Evolutionary conservation across 23 red algal species (phyloP).

Genomic region (Chondrus crispus): DNA sequence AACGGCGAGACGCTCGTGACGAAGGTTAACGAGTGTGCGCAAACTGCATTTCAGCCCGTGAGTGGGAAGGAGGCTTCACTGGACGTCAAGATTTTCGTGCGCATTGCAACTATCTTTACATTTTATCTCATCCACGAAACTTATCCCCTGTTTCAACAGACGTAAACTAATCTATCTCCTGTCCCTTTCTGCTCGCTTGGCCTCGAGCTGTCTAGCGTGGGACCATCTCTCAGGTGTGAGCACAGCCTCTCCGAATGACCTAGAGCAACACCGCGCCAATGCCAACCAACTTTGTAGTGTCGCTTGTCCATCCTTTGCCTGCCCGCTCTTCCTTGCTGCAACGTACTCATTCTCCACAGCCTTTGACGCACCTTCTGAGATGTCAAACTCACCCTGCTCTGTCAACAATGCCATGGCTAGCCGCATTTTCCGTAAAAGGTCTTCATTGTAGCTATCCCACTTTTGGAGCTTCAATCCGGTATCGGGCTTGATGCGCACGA

Average conservation of each 20-base stretch:
- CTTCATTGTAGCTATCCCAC: not conserved
- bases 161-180: too few species aligned
- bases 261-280: conserved; percentile 38
- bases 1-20: too few species aligned
- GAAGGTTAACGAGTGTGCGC: too few species aligned
- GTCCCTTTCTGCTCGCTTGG: conserved; percentile 32
- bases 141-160: too few species aligned
- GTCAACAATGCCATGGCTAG: conserved; percentile 37
- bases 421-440: conserved; percentile 26
- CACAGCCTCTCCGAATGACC: conserved; percentile 10
- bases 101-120: too few species aligned
- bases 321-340: conserved; percentile 23
- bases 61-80: too few species aligned
- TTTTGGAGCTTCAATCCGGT: not conserved
- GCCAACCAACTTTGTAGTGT: conserved; percentile 49
- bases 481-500: conserved; percentile 30
- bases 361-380: not conserved
- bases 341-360: conserved; percentile 53
- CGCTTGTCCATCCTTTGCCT: conserved; percentile 47
- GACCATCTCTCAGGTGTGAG: conserved; percentile 51
- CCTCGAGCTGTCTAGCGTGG: conserved; percentile 46
- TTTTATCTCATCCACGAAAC: too few species aligned
- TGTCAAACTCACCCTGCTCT: conserved; percentile 55
- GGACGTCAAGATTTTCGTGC: too few species aligned
- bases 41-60: too few species aligned